Base-by-base conservation (phyloP, 371 early-diverging fungal species). In the Apophysomyces ossiformis region DNA sequence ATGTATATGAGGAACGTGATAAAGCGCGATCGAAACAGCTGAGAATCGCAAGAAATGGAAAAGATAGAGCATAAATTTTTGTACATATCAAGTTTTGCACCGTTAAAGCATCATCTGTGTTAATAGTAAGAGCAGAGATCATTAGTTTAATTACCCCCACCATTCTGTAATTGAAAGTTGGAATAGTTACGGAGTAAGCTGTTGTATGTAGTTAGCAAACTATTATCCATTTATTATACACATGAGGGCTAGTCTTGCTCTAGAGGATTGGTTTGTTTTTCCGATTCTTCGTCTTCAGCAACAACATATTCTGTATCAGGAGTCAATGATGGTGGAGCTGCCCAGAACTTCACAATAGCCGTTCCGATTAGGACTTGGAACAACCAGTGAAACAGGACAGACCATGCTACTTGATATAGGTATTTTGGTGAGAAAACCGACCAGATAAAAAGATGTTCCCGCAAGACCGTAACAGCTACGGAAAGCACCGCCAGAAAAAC, bases 361-460 rank as follows among this genome's bases (percentile, higher is more conserved):
- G 21, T 50, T 21, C 81, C 81, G 7, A 72, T 3, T 12, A 65
- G 18, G 4, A 68, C 68, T 61, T 82, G 82, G 2, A 68, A 5
- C 8, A 69, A n/a, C 77, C 77, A 83, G 68, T 86, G 87, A 67
- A 73, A 85, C 2, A 85, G 60, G 9, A 76, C 69, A 1, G 79
- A 83, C 92, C 92, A 93, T 12, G 85, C 85, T 15, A 90, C 74
- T 70, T 92, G 91, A 74, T 91, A 93, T 57, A 93, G 77, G 57
- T 90, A 90, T 63, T 91, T 90, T 21, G 94, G 94, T 47, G 94
- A 92, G 69, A 93, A 93, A 11, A 93, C 94, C 0, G 93, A 90
- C 93, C 93, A 93, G 46, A 93, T 89, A 71, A 93, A 93, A 54
- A 93, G 72, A 65, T 93, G 94, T 39, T 89, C 83, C 18, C 92